Percentiles rank a stretch among this genome's conserved stretches.
These are phyloP conservation scores for Tripterygium wilfordii DNA, from an alignment of 177 flowering plant species.

Conservation along the genomic window DNA sequence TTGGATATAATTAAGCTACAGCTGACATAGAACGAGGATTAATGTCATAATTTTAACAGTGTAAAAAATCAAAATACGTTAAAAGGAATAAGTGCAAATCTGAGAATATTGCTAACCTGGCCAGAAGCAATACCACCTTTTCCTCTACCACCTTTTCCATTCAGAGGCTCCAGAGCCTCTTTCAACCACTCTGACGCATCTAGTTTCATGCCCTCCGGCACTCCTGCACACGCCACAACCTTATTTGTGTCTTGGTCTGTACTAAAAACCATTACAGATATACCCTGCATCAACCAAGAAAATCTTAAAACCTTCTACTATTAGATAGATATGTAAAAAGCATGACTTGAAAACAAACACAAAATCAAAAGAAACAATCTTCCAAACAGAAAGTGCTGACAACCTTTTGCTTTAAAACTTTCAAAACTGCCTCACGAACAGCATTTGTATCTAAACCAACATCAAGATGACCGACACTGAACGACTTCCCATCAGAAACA, in stretches of 20 bases:
- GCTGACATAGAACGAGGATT: no score
- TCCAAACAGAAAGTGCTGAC: background rate
- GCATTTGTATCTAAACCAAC: slow-evolving; percentile 85
- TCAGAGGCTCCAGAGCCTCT: slow-evolving; percentile 61
- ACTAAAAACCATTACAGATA: slow-evolving; percentile 81
- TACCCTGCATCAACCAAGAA: slow-evolving; percentile 45
- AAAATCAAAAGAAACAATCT: no score
- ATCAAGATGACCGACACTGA: slow-evolving; percentile 62
- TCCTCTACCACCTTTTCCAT: slow-evolving; percentile 86
- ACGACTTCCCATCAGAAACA: slow-evolving; percentile 62
- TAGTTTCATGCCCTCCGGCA: slow-evolving; percentile 52
- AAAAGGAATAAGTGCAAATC: background rate
- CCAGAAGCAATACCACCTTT: slow-evolving; percentile 87
- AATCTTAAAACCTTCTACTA: background rate
- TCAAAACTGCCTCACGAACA: slow-evolving; percentile 82
- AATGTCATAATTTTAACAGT: background rate
- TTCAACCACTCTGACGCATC: slow-evolving; percentile 84
- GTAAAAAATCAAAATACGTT: background rate
- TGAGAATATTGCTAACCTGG: slow-evolving; percentile 46
- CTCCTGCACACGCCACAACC: slow-evolving; percentile 89
- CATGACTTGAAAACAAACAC: background rate
- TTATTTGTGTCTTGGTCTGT: slow-evolving; percentile 71
- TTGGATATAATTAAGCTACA: no score
- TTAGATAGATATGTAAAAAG: no score
- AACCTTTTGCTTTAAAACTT: slow-evolving; percentile 73